These are phyloP conservation scores for Oidiodendron maius DNA, from an alignment of 495 filamentous ascomycete species.

Conservation along the genomic window DNA sequence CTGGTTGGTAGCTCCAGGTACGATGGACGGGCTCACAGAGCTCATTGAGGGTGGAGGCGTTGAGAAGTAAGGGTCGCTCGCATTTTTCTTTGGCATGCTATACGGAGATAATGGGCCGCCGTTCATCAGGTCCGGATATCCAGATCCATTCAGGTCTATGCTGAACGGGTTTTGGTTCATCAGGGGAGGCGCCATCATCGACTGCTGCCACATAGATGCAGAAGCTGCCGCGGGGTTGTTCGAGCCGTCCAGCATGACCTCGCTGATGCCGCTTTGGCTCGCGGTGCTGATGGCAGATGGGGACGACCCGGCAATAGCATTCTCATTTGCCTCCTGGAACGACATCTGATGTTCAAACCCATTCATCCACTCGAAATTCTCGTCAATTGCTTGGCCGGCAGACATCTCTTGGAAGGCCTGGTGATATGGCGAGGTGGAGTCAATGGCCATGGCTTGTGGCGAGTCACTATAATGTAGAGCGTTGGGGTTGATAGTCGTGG, in stretches of 20 bases:
- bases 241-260: conserved; percentile 83
- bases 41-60: conserved; percentile 65
- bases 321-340: conserved; percentile 62
- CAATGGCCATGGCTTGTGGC: conserved; percentile 64
- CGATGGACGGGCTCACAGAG: conserved; percentile 45
- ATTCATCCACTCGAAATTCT: conserved; percentile 82
- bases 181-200: conserved; percentile 54
- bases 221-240: conserved; percentile 49
- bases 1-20: conserved; percentile 46
- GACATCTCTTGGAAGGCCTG: conserved; percentile 56
- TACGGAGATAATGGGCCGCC: conserved; percentile 58
- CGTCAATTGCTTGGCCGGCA: conserved; percentile 57
- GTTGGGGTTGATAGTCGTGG: conserved; percentile 92
- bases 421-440: conserved; percentile 69
- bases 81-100: conserved; percentile 44
- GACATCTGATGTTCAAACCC: conserved; percentile 74
- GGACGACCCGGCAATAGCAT: conserved; percentile 84
- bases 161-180: conserved; percentile 57
- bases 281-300: conserved; percentile 91
- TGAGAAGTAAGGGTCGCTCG: conserved; percentile 50
- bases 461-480: conserved; percentile 90
- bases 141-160: conserved; percentile 47
- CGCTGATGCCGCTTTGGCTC: conserved; percentile 87
- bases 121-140: conserved; percentile 55
- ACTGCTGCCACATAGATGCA: conserved; percentile 57